Base-by-base conservation (phyloP, 345 rosid genomes). In the Turritis glabra region DNA sequence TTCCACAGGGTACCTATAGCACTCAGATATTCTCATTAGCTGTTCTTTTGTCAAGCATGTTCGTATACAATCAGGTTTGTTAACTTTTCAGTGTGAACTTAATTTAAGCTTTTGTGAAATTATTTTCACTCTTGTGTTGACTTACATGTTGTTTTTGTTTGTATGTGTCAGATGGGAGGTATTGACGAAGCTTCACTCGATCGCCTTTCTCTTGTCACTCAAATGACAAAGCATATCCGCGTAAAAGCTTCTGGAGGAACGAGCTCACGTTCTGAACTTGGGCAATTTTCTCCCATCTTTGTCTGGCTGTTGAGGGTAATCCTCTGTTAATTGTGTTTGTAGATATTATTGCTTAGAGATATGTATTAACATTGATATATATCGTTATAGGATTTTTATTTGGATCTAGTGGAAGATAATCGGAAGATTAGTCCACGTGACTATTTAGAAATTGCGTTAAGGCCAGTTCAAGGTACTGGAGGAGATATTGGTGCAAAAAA, bases 21-120 rank as follows among this genome's bases (percentile, higher is more conserved):
- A 92, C 96, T 51, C 99, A 96, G 82, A 96, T 96, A 85, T 92
- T 96, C 82, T 92, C 98, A 7, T 81, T 96, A 75, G 99, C 98
- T 29, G 94, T 96, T 74, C 89, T 96, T 43, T 79, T 96, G 83
- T 96, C 99, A 32, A 96, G 98, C 80, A 90, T 96, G 98, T 96
- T 96, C 74, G 76, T 96, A 26, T 96, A 90, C 85, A 96, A 95
- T 77, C 98, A 95, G 98, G 99, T 90, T 38, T 41, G 83, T 59
- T 43, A 12, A 14, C 25, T 59, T 43, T 62, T 27, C 60, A 21
- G 13, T 60, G 53, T 71, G 65, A 18, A 19, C 17, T 33, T 6
- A 33, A 33, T 33, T 11, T 33, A 33, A 13, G 8, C 29, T 27
- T 18, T 63, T 5, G n/a, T 25, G 5, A 14, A 65, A 55, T 19